Base-by-base conservation (phyloP, 345 rosid genomes). In the Garcia nutans region DNA sequence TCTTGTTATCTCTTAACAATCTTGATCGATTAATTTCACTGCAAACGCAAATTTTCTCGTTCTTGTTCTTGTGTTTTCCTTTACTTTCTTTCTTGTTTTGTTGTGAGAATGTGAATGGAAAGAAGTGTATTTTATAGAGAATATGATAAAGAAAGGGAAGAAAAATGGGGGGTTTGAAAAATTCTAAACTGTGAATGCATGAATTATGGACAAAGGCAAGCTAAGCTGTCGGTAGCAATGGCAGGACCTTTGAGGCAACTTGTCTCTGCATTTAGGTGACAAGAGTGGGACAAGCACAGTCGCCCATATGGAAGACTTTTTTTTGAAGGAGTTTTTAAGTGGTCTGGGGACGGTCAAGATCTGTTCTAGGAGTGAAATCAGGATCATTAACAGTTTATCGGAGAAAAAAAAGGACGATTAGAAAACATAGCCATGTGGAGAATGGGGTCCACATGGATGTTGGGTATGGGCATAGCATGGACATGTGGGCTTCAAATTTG, bases 191-290 rank as follows among this genome's bases (percentile, higher is more conserved):
- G 49, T 22, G 16, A 66, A 75, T 74, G 78, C 85, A 79, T 83
- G 91, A 83, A 84, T 84, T 85, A 64, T 58, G 94, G 94, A 89
- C 90, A 83, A 89, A 92, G 96, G 86, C 85, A 89, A 86, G 87
- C 81, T 81, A 76, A 87, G 89, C 65, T 90, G 97, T 94, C 97
- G 96, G 97, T 80, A 74, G 90, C 87, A 80, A 63, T 62, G 64
- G 88, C 89, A 55, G 87, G 97, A 92, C 75, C 78, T 85, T 86
- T 84, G 88, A 88, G 89, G 93, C 92, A 86, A 83, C 78, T 71
- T 91, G 93, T 81, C 77, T 74, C 73, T 42, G 75, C 79, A 69
- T 62, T 78, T 12, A 9, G 92, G 97, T 90, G 93, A 92, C 98
- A 92, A 85, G 56, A 37, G 80, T 74, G 86, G 89, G 97, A 88